Evolutionary conservation across 805 yeast species (phyloP), one percentile per base, ranked within the genome.

Genomic region (Metschnikowia cerradonensis): DNA sequence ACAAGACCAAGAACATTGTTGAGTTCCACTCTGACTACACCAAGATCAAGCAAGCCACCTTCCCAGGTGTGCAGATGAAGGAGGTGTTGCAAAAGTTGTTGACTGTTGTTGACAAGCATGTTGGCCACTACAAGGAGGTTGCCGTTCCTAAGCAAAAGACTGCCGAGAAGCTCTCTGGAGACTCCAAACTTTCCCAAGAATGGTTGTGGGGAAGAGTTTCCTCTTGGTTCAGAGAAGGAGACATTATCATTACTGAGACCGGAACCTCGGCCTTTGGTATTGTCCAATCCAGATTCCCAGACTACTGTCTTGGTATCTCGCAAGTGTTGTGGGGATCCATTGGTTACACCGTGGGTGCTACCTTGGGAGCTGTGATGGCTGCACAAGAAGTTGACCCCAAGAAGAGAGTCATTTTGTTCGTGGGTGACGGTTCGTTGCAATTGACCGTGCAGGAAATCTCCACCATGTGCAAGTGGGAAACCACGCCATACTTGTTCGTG

Each of bases 21-120:
- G 91, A 85, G 73, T 83, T 85, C 80, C 91, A 85, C 72, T 84
- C 90, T 17, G 87, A 85, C 71, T 77, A 82, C 74, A 81, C 83
- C 65, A 84, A 84, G 72, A 81, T 84, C 66, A 81, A 77, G 66
- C 80, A 74, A 61, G 90, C 90, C 52, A 77, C 81, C 36, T 85
- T 80, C 79, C 84, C 84, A 57, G 86, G 85, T 63, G 81, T 85
- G 53, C 85, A 83, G 70, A 84, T 85, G 88, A 80, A 83, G 67
- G 72, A 70, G 61, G 67, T 61, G 11, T 62, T 70, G 50, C 55
- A 60, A 41, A 55, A 53, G 19, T 63, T 68, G 52, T 58, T 67
- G 57, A 46, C 38, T 30, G 70, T 81, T 52, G 67, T 75, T 56
- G 68, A 62, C 40, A 63, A 63, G 11, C 75, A 66, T 52, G 72